Evolutionary conservation across 1,139 yeast species (phyloP).

Genomic region (Zygotorulaspora mrakii): DNA sequence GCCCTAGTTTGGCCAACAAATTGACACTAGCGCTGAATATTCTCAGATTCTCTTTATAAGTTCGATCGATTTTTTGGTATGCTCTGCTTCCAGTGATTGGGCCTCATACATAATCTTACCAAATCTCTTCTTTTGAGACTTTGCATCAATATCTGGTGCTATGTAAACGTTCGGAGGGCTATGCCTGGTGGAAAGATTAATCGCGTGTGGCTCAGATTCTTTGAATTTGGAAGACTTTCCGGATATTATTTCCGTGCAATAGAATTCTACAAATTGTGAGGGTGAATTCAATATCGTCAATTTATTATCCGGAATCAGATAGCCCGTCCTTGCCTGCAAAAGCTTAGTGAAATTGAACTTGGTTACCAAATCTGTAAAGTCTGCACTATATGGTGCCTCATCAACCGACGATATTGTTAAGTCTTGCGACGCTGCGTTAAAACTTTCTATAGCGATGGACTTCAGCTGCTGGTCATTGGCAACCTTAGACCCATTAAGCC

Average conservation of each 20-base stretch:
- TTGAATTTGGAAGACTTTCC: slow-evolving; percentile 43
- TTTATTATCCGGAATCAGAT: slow-evolving; percentile 61
- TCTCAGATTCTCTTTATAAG: slow-evolving; percentile 29
- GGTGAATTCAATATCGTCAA: slow-evolving; percentile 51
- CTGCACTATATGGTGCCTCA: slow-evolving; percentile 16
- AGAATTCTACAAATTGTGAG: slow-evolving; percentile 44
- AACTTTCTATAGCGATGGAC: slow-evolving; percentile 29
- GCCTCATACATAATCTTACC: slow-evolving; percentile 32
- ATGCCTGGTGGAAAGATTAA: slow-evolving; percentile 51
- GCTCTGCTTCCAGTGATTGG: slow-evolving; percentile 39
- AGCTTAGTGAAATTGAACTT: slow-evolving; percentile 58
- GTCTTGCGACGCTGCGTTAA: slow-evolving; percentile 22
- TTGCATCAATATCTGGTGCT: slow-evolving; percentile 42
- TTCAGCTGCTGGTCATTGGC: slow-evolving; percentile 28
- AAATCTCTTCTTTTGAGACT: slow-evolving; percentile 41
- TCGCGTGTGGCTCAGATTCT: slow-evolving; percentile 74
- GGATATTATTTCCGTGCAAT: slow-evolving; percentile 46
- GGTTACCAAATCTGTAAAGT: slow-evolving; percentile 46
- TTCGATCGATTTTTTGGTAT: slow-evolving; percentile 39
- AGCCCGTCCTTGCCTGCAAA: slow-evolving; percentile 58
- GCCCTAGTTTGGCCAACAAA: neutral
- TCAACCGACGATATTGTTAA: slow-evolving; percentile 13
- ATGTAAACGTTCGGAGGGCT: slow-evolving; percentile 49
- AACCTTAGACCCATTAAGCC: slow-evolving; percentile 38
- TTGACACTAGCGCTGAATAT: neutral